Percentiles rank a stretch among this genome's conserved stretches.
Evolutionary conservation across 495 filamentous ascomycete genomes (phyloP).

Genomic region (Penicillium macrosclerotiorum): DNA sequence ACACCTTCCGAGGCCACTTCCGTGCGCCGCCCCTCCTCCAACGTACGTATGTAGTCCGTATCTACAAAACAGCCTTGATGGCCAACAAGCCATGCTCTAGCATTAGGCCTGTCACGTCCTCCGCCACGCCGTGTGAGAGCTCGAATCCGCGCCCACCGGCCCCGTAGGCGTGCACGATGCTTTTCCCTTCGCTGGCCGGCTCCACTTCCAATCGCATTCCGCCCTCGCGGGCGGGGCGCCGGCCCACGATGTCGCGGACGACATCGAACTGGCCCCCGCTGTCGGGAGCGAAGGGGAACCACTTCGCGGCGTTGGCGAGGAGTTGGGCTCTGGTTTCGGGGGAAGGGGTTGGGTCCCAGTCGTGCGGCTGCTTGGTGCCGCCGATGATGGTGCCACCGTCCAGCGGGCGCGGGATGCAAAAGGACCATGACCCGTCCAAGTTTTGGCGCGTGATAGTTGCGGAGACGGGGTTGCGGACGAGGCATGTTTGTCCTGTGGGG

Average conservation of each 20-base stretch:
- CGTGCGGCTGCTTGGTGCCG: conserved; percentile 58
- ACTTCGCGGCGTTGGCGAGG: conserved; percentile 42
- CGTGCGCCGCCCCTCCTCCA: no score
- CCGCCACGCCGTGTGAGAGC: conserved; percentile 42
- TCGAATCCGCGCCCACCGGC: conserved; percentile 59
- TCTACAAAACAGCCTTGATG: conserved; percentile 29
- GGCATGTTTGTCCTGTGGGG: conserved; percentile 41
- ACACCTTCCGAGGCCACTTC: not conserved
- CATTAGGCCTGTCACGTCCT: conserved; percentile 36
- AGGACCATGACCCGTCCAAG: conserved; percentile 57
- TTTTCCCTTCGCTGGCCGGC: conserved; percentile 19
- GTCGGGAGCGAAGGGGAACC: conserved; percentile 43
- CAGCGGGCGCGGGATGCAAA: conserved; percentile 58
- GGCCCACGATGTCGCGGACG: conserved; percentile 45
- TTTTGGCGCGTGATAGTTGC: conserved; percentile 60
- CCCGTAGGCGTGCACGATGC: conserved; percentile 62
- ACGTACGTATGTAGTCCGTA: no score
- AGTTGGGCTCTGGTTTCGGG: conserved; percentile 45
- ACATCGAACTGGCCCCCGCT: conserved; percentile 41
- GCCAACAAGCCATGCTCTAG: conserved; percentile 24
- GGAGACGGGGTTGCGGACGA: conserved; percentile 45
- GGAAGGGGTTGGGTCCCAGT: conserved; percentile 52
- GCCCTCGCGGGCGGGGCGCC: conserved; percentile 43
- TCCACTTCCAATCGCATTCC: conserved; percentile 44
- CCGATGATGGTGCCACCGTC: conserved; percentile 62